Percentiles rank a stretch among this genome's conserved stretches.
phyloP scores from a whole-genome alignment of 345 rosid species.

The Geranium brycei region DNA sequence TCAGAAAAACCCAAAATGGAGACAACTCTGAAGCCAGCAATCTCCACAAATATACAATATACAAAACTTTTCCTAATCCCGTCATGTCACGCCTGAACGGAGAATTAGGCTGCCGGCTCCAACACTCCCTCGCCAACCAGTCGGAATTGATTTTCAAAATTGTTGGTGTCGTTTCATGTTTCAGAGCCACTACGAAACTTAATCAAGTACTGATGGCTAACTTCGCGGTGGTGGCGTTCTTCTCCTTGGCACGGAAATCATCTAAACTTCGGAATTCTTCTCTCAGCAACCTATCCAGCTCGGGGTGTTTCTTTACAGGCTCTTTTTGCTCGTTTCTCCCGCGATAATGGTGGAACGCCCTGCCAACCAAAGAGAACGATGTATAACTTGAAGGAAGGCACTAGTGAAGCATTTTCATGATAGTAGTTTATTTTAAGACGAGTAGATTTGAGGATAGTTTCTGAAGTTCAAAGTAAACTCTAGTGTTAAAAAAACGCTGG shows the following conservation, averaged over 20 bases:
- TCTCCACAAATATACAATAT: conserved; percentile 17
- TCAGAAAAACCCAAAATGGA: neutral
- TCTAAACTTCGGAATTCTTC: conserved; percentile 53
- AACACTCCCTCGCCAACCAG: conserved; percentile 5
- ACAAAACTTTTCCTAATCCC: conserved; percentile 13
- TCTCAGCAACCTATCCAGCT: conserved; percentile 63
- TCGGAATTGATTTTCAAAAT: conserved; percentile 27
- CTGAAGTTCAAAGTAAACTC: neutral
- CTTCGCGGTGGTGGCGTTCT: conserved; percentile 18
- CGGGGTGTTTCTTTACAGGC: conserved; percentile 51
- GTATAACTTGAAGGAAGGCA: neutral
- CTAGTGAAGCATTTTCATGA: neutral
- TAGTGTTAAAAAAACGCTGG: no score
- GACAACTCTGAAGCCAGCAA: conserved; percentile 16
- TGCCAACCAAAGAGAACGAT: conserved; percentile 13
- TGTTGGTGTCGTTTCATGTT: conserved; percentile 4
- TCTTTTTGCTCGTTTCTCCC: conserved; percentile 27
- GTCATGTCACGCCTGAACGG: conserved; percentile 2
- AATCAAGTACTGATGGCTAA: conserved; percentile 12
- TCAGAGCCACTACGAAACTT: no score
- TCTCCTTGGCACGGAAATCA: conserved; percentile 62
- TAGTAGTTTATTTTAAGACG: neutral
- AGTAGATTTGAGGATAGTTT: neutral
- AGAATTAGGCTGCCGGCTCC: conserved; percentile 5
- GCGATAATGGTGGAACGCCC: conserved; percentile 96